phyloP scores from a whole-genome alignment of 768 basidiomycete genomes.

The Mycena floridula region DNA sequence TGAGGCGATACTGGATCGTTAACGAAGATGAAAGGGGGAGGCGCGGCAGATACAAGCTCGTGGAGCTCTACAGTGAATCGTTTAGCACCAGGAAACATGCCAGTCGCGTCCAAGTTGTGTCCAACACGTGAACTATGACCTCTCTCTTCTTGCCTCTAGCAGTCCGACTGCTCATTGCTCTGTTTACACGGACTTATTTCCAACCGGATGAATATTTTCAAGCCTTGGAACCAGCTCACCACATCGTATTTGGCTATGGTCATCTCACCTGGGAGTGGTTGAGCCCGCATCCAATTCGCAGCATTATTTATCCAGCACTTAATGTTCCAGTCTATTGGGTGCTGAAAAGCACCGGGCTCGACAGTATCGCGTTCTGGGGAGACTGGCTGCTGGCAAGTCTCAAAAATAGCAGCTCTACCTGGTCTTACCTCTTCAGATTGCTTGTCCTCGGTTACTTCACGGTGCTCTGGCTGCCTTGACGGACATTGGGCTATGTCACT shows the following conservation, averaged over 20 bases:
- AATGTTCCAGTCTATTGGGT: constrained; percentile 77
- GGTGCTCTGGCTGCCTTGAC: constrained; percentile 73
- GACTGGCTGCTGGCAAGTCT: too few species aligned
- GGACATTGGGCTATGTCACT: constrained; percentile 65
- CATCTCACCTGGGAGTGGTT: constrained; percentile 97
- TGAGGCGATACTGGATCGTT: constrained; percentile 49
- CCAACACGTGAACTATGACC: background rate
- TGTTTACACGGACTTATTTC: constrained; percentile 80
- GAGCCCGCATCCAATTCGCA: constrained; percentile 61
- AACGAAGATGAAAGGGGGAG: constrained; percentile 66
- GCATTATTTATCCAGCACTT: constrained; percentile 73
- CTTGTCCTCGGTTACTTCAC: constrained; percentile 70
- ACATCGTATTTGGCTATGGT: constrained; percentile 86
- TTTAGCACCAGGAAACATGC: background rate
- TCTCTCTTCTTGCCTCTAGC: constrained; percentile 28
- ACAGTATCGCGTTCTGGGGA: constrained; percentile 25
- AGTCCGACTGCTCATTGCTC: constrained; percentile 54
- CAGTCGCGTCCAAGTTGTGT: background rate
- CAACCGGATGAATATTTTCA: constrained; percentile 98
- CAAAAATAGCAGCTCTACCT: too few species aligned
- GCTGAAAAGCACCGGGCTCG: constrained; percentile 50
- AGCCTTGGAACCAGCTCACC: constrained; percentile 87
- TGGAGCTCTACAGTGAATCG: background rate
- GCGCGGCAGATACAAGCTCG: constrained; percentile 15
- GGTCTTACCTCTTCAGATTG: constrained; percentile 39